Percentiles rank a stretch among this genome's conserved stretches.
Evolutionary conservation across 495 filamentous ascomycete genomes (phyloP).

Genomic region (Hamigera avellanea): DNA sequence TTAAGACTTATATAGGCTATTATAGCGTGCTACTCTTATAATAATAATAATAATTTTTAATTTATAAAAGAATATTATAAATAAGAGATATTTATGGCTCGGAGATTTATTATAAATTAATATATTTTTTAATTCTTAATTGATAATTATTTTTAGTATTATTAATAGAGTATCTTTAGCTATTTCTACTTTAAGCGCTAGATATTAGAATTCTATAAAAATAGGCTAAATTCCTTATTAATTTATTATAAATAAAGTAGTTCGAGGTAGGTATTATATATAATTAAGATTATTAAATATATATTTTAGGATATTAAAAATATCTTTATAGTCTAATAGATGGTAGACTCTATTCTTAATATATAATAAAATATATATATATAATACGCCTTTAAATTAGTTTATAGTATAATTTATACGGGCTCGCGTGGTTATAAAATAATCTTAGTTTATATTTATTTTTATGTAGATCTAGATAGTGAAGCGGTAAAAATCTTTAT

Average conservation of each 20-base stretch:
- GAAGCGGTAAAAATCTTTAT: no score
- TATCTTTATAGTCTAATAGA: neutral
- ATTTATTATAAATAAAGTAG: neutral
- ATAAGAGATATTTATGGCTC: neutral
- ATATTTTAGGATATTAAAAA: conserved; percentile 3
- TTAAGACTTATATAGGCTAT: no score
- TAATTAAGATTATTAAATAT: conserved; percentile 4
- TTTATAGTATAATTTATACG: no score
- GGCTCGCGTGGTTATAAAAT: no score
- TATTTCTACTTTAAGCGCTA: neutral
- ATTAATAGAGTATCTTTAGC: neutral
- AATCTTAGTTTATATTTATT: no score
- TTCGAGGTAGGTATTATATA: neutral
- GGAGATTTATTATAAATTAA: neutral
- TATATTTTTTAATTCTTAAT: neutral
- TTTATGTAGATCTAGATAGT: no score
- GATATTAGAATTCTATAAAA: neutral
- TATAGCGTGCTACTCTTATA: no score
- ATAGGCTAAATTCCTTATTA: neutral
- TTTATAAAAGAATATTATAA: neutral
- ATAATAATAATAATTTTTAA: neutral
- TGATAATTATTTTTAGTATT: neutral
- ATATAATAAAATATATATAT: no score
- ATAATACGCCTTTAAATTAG: no score
- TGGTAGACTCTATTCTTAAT: neutral